Base-by-base conservation (phyloP, 768 basidiomycete genomes). In the Punctularia strigosozonata region DNA sequence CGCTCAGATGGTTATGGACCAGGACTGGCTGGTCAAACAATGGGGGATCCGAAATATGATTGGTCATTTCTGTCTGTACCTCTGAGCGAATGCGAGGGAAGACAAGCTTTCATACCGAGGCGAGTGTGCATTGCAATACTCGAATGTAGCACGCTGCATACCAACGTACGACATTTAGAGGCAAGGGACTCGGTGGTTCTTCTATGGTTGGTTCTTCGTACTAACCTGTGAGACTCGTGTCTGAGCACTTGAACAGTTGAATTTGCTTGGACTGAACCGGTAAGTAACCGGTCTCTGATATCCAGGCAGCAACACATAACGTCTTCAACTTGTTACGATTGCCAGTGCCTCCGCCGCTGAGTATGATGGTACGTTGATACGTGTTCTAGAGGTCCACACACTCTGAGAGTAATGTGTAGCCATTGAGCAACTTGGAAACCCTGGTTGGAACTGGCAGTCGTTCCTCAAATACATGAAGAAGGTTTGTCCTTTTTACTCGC, bases 361-460 rank as follows among this genome's bases (percentile, higher is more conserved):
- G 18, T 18, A 45, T 18, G 41, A 49, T 23, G n/a, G n/a, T n/a
- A n/a, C n/a, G n/a, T n/a, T n/a, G n/a, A n/a, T n/a, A n/a, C n/a
- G n/a, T n/a, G n/a, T n/a, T n/a, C n/a, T n/a, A n/a, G n/a, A 28
- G 10, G 26, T 28, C 10, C 15, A 8, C 26, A 28, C 26, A 28
- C 26, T 15, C 8, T 8, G 15, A 8, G 26, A 28, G 26, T 28
- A 8, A 8, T 28, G 10, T 15, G 10, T 15, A 8, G 46, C 40
- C 4, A 14, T 45, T 10, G 54, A 54, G 22, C 39, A 37, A 7
- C 39, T 56, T 0, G 56, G 54, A 3, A 53, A 51, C 17, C 38
- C 46, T 5, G 52, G 53, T 0, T 57, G 56, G 54, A 49, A 50
- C 39, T 56, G 52, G 54, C 41, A 44, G 3, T 38, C 36, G 21